Evolutionary conservation across 768 basidiomycete genomes (phyloP), one percentile per base, ranked within the genome.

Genomic region (Sporobolomyces phaffii): DNA sequence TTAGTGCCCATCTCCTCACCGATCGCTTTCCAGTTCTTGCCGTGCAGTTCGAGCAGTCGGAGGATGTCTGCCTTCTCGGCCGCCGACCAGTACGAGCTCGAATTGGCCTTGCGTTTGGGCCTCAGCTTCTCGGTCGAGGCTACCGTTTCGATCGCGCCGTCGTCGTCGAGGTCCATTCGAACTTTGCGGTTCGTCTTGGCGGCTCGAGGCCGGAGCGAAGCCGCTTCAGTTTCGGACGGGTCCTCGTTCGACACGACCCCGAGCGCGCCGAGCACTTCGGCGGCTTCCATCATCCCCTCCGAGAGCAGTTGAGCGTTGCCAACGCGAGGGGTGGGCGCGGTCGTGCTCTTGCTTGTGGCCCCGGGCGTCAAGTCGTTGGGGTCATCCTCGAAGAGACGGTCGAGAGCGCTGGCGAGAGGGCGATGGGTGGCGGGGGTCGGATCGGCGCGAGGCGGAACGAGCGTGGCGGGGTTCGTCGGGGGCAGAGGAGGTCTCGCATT

Each of bases 11-110:
- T 82, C 7, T 82, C 82, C 4, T 84, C 81, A 1, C 87, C 84
- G 56, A 90, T 86, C n/a, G 83, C 81, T 72, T 84, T 83, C 73
- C 85, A 85, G 73, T 89, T 83, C 60, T 83, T 81, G 40, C 87
- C 87, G 75, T 87, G 81, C 64, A 83, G 80, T n/a, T 79, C 78
- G 22, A 88, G 79, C 43, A 89, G 80, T 20, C 80, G 75, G 51
- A 85, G 72, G 73, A 88, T 85, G 50, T 82, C 70, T 40, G 66
- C 65, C 79, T 84, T 85, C 73, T 90, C 88, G 40, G 84, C 83
- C 13, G 84, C 83, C 5, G 84, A 83, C 87, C 87, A 88, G 52
- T 82, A 81, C 43, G 76, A 78, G 33, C 75, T 80, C 51, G 80
- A 74, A 11, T 75, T 70, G 60, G 69, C 54, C 52, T 65, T 67